Evolutionary conservation across 2,329 filamentous ascomycete species (phyloP).

Genomic region (Fusarium coffeatum): DNA sequence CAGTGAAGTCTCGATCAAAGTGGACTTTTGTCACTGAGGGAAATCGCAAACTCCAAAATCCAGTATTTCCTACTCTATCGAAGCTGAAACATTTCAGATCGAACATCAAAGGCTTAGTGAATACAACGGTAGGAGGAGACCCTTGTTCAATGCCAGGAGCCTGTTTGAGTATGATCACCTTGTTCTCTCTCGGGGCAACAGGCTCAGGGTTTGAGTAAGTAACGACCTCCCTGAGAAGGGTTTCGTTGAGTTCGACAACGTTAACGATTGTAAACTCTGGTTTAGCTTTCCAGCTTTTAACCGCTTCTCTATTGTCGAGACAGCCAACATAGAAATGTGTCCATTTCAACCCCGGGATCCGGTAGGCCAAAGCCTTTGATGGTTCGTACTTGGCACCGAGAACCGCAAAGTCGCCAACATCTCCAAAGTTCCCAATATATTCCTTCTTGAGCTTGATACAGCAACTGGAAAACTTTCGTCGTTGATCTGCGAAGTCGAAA

Average conservation of each 20-base stretch:
- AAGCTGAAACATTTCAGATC: slow-evolving; percentile 86
- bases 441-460: slow-evolving; percentile 92
- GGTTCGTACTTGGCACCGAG: slow-evolving; percentile 80
- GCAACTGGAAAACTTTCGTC: slow-evolving; percentile 56
- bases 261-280: slow-evolving; percentile 77
- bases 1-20: slow-evolving; percentile 75
- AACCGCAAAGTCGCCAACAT: slow-evolving; percentile 84
- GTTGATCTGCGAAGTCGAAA: slow-evolving; percentile 64
- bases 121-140: slow-evolving; percentile 64
- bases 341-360: slow-evolving; percentile 70
- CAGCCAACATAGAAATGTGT: slow-evolving; percentile 87
- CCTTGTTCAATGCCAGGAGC: slow-evolving; percentile 58
- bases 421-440: slow-evolving; percentile 80
- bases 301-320: slow-evolving; percentile 73
- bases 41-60: slow-evolving; percentile 81
- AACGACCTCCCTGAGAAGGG: slow-evolving; percentile 64
- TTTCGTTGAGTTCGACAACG: slow-evolving; percentile 66
- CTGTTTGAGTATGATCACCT: slow-evolving; percentile 59
- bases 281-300: slow-evolving; percentile 60
- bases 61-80: slow-evolving; percentile 74
- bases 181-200: slow-evolving; percentile 54
- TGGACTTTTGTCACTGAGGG: slow-evolving; percentile 82
- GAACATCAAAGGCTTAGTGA: slow-evolving; percentile 78
- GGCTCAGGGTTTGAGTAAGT: slow-evolving; percentile 58
- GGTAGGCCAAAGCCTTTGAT: slow-evolving; percentile 67